Evolutionary conservation across 2,329 filamentous ascomycete species (phyloP), one percentile per base, ranked within the genome.

Genomic region (Lasiodiplodia theobromae): DNA sequence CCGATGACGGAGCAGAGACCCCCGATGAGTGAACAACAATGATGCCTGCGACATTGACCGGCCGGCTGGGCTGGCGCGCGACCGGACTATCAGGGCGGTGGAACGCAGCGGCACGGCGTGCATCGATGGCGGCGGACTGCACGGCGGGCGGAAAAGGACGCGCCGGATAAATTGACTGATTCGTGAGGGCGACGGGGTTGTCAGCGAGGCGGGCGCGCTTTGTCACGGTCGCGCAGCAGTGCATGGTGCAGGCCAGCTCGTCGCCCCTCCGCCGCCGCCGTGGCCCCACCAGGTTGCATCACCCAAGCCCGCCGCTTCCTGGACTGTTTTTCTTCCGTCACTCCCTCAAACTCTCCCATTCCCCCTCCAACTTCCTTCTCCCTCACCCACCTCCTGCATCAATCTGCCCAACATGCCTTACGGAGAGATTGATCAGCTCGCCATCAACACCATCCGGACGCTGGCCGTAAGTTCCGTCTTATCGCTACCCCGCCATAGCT

Each of bases 371-470:
- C 57, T 44, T 51, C 60, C 69, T 68, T 70, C 28, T 69, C 70
- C 71, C 74, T 21, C 52, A n/a, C 40, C 34, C 56, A 56, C 34
- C 21, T 40, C 38, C 34, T 56, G 52, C 64, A 64, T 64, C 68
- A 68, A 58, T 73, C 74, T 52, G 74, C 82, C 82, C 80, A 88
- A 81, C 78, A 98, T 98, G 95, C 90, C 90, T 82, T 97, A 92
- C 88, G 87, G 88, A 82, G 92, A 98, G 78, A 83, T 90, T 80
- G 96, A 99, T 83, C 86, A 91, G 87, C 89, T 94, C 84, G 92
- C 93, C 80, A 93, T 99, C 86, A 98, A 98, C 91, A 97, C 95
- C 83, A 98, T 99, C 87, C 93, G 96, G 82, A 85, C 93, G 80
- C 89, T 99, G 77, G 94, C 96, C 82, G 96, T 98, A 91, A 83